A percentile compares a stretch with the other conserved stretches of the same genome.
Conservation (phyloP, 345 rosid genomes). For the Dipteronia sinensis region DNA sequence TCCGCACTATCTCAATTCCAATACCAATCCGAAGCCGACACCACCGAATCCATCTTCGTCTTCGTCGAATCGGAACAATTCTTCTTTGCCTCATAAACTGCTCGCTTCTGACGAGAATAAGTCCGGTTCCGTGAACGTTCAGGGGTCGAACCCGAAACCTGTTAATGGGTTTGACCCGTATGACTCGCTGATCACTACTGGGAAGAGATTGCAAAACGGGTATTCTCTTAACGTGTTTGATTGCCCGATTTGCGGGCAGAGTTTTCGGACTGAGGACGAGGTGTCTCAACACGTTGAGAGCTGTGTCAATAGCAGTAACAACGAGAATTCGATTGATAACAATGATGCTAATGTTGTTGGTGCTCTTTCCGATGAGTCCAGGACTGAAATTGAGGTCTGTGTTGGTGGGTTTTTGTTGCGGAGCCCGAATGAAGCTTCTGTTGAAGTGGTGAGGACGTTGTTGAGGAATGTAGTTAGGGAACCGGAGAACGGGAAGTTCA, state of each 20-base stretch:
- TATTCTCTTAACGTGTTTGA: constrained; percentile 67
- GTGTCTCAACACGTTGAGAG: constrained; percentile 76
- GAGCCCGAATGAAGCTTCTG: constrained; percentile 58
- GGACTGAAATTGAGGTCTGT: constrained; percentile 45
- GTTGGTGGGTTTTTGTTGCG: constrained; percentile 59
- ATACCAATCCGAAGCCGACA: constrained; percentile 31
- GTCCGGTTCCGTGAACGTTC: constrained; percentile 25
- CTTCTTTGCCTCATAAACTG: constrained; percentile 44
- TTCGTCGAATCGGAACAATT: constrained; percentile 28
- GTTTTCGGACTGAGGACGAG: constrained; percentile 69
- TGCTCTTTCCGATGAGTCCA: constrained; percentile 17
- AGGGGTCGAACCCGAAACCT: constrained; percentile 38
- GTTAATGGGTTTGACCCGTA: constrained; percentile 68
- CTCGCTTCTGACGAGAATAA: constrained; percentile 36
- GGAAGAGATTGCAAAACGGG: constrained; percentile 75
- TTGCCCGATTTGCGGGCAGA: constrained; percentile 71
- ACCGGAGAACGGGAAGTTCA: constrained; percentile 77
- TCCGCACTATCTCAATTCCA: constrained; percentile 41
- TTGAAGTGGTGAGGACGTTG: constrained; percentile 67
- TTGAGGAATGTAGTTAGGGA: constrained; percentile 74
- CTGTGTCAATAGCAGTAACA: constrained; percentile 42
- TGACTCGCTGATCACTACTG: constrained; percentile 69
- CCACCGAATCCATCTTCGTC: constrained; percentile 33
- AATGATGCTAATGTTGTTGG: constrained; percentile 23
- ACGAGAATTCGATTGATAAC: constrained; percentile 7